Evolutionary conservation across 768 basidiomycete species (phyloP), one percentile per base, ranked within the genome.

Genomic region (Leccinum incarnatum): DNA sequence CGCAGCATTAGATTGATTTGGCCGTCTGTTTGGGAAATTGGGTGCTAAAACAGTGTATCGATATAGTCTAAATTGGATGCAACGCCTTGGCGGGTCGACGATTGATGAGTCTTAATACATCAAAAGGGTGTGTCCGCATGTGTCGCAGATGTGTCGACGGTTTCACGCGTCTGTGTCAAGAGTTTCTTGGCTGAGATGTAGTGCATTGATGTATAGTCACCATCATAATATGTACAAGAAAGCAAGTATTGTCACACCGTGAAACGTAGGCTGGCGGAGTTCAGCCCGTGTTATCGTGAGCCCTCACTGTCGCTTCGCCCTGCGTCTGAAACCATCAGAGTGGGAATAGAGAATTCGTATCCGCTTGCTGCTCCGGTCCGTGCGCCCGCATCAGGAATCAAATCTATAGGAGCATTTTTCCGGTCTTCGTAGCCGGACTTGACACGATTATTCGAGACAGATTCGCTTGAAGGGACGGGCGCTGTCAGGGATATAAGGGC

Each of bases 351-450:
- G 0, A 81, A 84, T 70, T 89, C 88, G 5, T 78, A 63, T 25
- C 89, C 89, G 66, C 87, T 79, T 15, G 89, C 81, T 25, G 79
- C 81, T 47, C 88, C 89, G 19, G 77, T 70, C 37, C 87, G 79
- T 29, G 88, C 79, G 3, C 91, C 90, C 2, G 90, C 91, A 17
- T 78, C 73, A 1, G 89, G 89, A 7, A 93, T 86, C 65, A 72
- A 73, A 72, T 91, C 88, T 60, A 93, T 92, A 42, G 90, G 51
- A 27, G 53, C 25, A 27, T 19, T 29, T 9, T 53, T 25, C 52
- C 12, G 21, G 37, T n/a, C 27, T 45, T 27, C 25, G 37, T 54
- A 27, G 5, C 40, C 40, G 14, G 53, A 27, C 27, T 54, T 54
- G 53, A 53, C 36, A 12, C 52, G 52, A 15, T 36, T 53, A 25